These are phyloP conservation scores for Sparassis latifolia DNA, from an alignment of 1,284 basidiomycete species.

Conservation along the genomic window DNA sequence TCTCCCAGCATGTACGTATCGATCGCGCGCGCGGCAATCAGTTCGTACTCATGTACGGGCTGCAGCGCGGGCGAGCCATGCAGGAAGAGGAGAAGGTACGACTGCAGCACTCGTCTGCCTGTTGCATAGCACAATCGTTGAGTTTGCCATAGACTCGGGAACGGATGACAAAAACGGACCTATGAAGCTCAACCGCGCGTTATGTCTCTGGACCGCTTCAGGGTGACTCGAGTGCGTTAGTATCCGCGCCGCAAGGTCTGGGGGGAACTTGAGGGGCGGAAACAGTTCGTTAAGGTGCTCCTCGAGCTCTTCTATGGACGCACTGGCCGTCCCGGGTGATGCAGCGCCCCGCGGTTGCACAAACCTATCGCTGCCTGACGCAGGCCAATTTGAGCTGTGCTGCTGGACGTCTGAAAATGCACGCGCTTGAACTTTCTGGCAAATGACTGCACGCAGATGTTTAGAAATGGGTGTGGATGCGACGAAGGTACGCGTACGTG, in stretches of 20 bases:
- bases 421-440: background rate
- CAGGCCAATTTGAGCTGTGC: background rate
- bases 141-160: background rate
- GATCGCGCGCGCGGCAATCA: slow-evolving; percentile 45
- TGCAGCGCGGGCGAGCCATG: slow-evolving; percentile 44
- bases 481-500: background rate
- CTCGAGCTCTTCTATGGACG: slow-evolving; percentile 25
- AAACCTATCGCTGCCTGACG: background rate
- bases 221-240: slow-evolving; percentile 72
- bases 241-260: slow-evolving; percentile 61
- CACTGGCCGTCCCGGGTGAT: background rate
- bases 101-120: slow-evolving; percentile 71
- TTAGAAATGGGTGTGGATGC: too few species aligned
- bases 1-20: slow-evolving; percentile 68
- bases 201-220: slow-evolving; percentile 58
- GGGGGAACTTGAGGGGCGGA: slow-evolving; percentile 58
- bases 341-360: background rate
- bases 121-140: slow-evolving; percentile 1
- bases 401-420: background rate
- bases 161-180: slow-evolving; percentile 35
- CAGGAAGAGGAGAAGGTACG: slow-evolving; percentile 69
- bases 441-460: too few species aligned
- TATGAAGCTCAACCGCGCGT: slow-evolving; percentile 61
- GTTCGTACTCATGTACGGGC: slow-evolving; percentile 45
- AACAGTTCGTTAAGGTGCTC: slow-evolving; percentile 59